phyloP scores from a whole-genome alignment of 2,329 filamentous ascomycete species.

The Fusarium pseudonygamai region DNA sequence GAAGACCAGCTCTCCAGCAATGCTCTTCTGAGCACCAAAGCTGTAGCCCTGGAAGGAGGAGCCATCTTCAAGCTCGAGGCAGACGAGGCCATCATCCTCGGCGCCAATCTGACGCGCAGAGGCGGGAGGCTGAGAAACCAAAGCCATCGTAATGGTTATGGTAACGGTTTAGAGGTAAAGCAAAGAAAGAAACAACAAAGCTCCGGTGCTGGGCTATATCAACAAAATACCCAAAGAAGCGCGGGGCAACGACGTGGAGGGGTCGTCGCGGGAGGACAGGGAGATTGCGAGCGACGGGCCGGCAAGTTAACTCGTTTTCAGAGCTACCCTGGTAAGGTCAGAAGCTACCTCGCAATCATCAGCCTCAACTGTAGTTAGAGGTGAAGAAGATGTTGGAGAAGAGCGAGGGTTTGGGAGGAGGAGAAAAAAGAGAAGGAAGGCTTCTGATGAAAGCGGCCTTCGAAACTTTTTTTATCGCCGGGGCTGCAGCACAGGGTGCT shows the following conservation, averaged over 20 bases:
- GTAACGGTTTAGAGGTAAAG: constrained; percentile 16
- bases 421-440: constrained; percentile 29
- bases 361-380: constrained; percentile 44
- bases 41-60: constrained; percentile 92
- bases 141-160: constrained; percentile 44
- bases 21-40: constrained; percentile 94
- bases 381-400: constrained; percentile 30
- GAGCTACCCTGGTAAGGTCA: constrained; percentile 50
- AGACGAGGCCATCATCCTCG: constrained; percentile 72
- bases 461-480: constrained; percentile 42
- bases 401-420: constrained; percentile 37
- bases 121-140: constrained; percentile 61
- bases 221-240: constrained; percentile 30
- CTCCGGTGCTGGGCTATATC: constrained; percentile 22
- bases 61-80: constrained; percentile 93
- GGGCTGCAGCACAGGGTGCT: constrained; percentile 20
- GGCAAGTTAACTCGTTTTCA: constrained; percentile 52
- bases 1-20: constrained; percentile 97
- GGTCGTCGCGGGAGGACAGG: constrained; percentile 36
- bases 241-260: constrained; percentile 44
- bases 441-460: constrained; percentile 35
- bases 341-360: constrained; percentile 52
- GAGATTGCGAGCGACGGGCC: constrained; percentile 47
- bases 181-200: constrained; percentile 17
- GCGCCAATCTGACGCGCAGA: constrained; percentile 65